Evolutionary conservation across 208 protist genomes (phyloP), one percentile per base, ranked within the genome.

Genomic region (Trypanosoma vivax): DNA sequence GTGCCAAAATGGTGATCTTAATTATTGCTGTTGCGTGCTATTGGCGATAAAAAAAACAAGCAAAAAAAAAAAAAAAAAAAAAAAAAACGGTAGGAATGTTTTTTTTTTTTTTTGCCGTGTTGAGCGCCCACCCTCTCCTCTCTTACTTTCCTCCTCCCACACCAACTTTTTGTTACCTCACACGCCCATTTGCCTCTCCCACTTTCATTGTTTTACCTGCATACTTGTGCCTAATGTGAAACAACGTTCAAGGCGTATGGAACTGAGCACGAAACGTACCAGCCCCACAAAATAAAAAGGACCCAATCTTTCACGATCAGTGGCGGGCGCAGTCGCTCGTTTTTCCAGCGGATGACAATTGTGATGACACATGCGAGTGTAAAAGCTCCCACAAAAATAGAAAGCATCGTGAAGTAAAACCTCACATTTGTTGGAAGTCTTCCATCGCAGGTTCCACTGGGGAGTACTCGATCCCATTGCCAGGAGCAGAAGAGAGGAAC

Each of bases 281-380:
- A 56, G 13, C 49, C 41, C 35, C 47, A 56, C 0, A 64, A n/a
- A 31, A 56, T 29, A n/a, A 53, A 31, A 3, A 64, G 37, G 27
- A 54, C 18, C 35, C 57, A 64, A 33, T 64, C 49, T 9, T 56
- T 24, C 2, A 50, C 1, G 43, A 64, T 28, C 10, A 64, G 28
- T 23, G 57, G 57, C 11, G 38, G 7, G 6, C 57, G 57, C 4
- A 64, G 39, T 16, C 48, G 5, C 2, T 47, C n/a, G 19, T 64
- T 6, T 28, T 39, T 51, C 48, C 30, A 41, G 2, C 57, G 34
- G 13, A 56, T 50, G 18, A 64, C 13, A 5, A 28, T n/a, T 29
- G 57, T 50, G 5, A 64, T 43, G 5, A 64, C 1, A 40, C 10
- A 48, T 18, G 57, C 46, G 23, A 56, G 1, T 0, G 51, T 37